These are phyloP conservation scores for Fusarium humuli DNA, from an alignment of 2,329 filamentous ascomycete species.

Conservation along the genomic window DNA sequence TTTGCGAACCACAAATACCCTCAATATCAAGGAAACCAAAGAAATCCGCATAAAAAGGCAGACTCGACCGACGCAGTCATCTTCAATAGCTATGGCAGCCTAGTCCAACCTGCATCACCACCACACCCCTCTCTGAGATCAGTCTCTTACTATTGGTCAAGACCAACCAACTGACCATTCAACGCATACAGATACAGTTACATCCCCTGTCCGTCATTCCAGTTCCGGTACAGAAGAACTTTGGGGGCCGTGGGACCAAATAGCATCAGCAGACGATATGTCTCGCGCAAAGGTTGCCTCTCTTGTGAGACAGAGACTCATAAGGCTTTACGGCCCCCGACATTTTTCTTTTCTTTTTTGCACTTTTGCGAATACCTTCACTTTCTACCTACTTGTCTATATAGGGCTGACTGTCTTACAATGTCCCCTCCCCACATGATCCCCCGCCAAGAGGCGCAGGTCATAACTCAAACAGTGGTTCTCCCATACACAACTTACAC, in stretches of 20 bases:
- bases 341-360: slow-evolving; percentile 8
- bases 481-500: slow-evolving; percentile 53
- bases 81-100: slow-evolving; percentile 38
- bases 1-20: slow-evolving; percentile 30
- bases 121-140: slow-evolving; percentile 28
- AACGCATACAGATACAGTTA: slow-evolving; percentile 29
- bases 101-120: slow-evolving; percentile 39
- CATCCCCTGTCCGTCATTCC: slow-evolving; percentile 15
- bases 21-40: background rate
- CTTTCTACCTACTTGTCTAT: background rate
- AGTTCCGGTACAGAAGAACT: slow-evolving; percentile 21
- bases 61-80: slow-evolving; percentile 21
- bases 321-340: slow-evolving; percentile 31
- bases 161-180: slow-evolving; percentile 26
- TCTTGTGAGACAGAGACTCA: slow-evolving; percentile 29
- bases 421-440: slow-evolving; percentile 32
- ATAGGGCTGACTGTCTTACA: background rate
- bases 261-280: slow-evolving; percentile 40
- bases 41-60: slow-evolving; percentile 27
- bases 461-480: slow-evolving; percentile 54
- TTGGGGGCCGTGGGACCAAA: slow-evolving; percentile 23
- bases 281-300: slow-evolving; percentile 38
- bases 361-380: slow-evolving; percentile 41
- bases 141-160: slow-evolving; percentile 31
- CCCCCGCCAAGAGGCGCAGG: slow-evolving; percentile 44